Evolutionary conservation across 2,329 filamentous ascomycete genomes (phyloP).

Genomic region (Claviceps sp.): DNA sequence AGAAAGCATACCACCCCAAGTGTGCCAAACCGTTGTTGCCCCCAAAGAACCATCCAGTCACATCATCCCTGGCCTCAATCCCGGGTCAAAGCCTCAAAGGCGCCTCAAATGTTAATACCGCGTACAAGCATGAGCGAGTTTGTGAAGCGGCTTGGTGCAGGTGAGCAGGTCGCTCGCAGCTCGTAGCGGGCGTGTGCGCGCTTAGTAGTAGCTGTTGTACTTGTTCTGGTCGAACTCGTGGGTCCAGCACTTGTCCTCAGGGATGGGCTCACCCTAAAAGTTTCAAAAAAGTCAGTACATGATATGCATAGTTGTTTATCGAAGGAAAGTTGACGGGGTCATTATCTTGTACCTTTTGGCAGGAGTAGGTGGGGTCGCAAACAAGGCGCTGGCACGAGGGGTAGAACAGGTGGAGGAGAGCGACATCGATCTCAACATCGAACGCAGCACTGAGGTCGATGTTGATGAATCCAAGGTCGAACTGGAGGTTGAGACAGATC

Average conservation of each 20-base stretch:
- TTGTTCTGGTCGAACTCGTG: background rate
- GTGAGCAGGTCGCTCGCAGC: too few species aligned
- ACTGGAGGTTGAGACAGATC: background rate
- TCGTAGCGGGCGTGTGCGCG: background rate
- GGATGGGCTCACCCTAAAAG: background rate
- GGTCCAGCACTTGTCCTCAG: background rate
- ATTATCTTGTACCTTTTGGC: background rate
- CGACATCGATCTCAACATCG: background rate
- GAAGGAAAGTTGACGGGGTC: too few species aligned
- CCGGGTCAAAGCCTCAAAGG: too few species aligned
- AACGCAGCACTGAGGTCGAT: background rate
- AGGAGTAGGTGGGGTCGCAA: background rate
- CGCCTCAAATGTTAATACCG: too few species aligned
- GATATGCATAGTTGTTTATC: fast-evolving
- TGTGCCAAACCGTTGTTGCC: too few species aligned
- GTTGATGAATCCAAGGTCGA: background rate
- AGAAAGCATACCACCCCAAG: too few species aligned
- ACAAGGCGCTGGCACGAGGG: background rate
- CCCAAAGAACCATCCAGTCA: too few species aligned
- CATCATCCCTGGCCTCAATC: too few species aligned
- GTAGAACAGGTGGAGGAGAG: background rate
- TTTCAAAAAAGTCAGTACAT: background rate
- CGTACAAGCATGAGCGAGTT: too few species aligned
- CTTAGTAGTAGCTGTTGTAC: background rate
- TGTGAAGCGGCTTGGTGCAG: background rate